Evolutionary conservation across 2,329 filamentous ascomycete species (phyloP).

Genomic region (Fusarium fujikuroi): DNA sequence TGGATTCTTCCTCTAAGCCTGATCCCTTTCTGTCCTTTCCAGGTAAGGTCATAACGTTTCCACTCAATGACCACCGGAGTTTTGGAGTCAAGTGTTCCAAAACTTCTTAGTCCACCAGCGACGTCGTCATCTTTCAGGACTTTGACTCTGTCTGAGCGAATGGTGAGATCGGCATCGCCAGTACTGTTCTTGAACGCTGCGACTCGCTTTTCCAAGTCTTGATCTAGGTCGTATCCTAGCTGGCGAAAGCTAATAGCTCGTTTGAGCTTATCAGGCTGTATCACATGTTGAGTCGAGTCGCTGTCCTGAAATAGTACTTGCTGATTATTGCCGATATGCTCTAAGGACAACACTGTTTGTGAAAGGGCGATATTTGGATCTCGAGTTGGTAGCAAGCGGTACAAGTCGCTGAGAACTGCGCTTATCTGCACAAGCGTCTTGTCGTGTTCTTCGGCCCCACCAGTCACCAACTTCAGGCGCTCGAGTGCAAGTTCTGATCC

Average conservation of each 20-base stretch:
- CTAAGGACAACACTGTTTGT: not conserved
- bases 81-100: not conserved
- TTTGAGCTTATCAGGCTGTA: not conserved
- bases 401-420: not conserved
- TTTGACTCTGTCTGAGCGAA: not conserved
- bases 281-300: not conserved
- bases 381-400: not conserved
- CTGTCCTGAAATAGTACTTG: not conserved
- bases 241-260: not conserved
- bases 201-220: not conserved
- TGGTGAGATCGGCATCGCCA: not conserved
- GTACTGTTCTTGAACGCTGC: not conserved
- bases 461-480: not conserved
- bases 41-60: not conserved
- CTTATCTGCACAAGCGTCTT: not conserved
- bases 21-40: slow-evolving; percentile 2
- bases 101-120: not conserved
- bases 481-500: not conserved
- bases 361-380: not conserved
- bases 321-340: not conserved
- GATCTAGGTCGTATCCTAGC: not conserved
- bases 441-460: not conserved
- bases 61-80: not conserved
- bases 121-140: not conserved
- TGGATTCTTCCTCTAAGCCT: not conserved